These are phyloP conservation scores for Leucaena leucocephala DNA, from an alignment of 306 rosid genomes.

Conservation along the genomic window DNA sequence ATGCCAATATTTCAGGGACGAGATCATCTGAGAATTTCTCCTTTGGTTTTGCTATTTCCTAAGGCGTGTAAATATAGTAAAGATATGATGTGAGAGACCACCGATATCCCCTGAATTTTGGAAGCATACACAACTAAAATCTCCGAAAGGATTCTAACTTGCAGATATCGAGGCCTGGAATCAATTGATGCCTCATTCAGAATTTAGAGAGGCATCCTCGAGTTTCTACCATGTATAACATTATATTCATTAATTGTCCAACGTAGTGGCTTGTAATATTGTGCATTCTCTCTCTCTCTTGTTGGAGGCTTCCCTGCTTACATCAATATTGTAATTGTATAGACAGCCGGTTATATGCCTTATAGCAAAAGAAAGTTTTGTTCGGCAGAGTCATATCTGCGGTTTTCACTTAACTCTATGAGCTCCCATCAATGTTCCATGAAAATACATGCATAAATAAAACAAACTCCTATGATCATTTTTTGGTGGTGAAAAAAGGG, in stretches of 20 bases:
- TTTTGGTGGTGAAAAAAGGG: too few species aligned
- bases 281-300: constrained; percentile 13
- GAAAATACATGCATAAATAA: neutral
- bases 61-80: constrained; percentile 19
- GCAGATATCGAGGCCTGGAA: constrained; percentile 23
- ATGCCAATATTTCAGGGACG: constrained; percentile 25
- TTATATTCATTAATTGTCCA: constrained; percentile 38
- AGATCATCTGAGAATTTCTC: constrained; percentile 19
- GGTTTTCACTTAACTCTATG: neutral
- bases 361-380: constrained; percentile 15
- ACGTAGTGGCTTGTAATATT: constrained; percentile 40
- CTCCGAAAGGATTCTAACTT: constrained; percentile 32
- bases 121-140: constrained; percentile 34
- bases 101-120: constrained; percentile 35
- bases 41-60: constrained; percentile 32
- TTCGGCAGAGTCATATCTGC: constrained; percentile 21
- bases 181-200: constrained; percentile 28
- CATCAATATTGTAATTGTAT: constrained; percentile 52
- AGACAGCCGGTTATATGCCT: constrained; percentile 45
- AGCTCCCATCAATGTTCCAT: neutral
- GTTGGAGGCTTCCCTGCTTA: neutral
- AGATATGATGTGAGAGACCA: constrained; percentile 5
- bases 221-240: constrained; percentile 47
- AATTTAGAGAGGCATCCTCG: constrained; percentile 22
- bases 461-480: neutral